A percentile compares a stretch with the other conserved stretches of the same genome.
Conservation (phyloP, 148 eudicot genomes). For the Persicaria tinctoria region DNA sequence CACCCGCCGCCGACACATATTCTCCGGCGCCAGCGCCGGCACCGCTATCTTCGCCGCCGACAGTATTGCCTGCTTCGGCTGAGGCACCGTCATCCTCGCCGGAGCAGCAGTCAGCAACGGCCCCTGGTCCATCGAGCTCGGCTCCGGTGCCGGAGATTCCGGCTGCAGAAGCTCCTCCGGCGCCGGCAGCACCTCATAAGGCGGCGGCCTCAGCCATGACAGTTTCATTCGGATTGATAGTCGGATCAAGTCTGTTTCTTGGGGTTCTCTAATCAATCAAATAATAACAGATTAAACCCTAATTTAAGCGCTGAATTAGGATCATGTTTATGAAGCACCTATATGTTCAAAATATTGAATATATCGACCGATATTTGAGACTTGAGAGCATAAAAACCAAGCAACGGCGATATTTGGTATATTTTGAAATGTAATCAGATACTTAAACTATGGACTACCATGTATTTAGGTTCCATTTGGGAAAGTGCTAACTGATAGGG, state of each 20-base stretch:
- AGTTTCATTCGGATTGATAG: neutral
- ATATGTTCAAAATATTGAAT: too few relatives aligned
- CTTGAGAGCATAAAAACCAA: too few relatives aligned
- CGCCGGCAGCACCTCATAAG: neutral
- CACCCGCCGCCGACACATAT: neutral
- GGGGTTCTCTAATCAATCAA: neutral
- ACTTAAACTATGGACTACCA: too few relatives aligned
- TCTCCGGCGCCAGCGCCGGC: neutral
- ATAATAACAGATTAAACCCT: neutral
- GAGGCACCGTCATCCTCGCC: neutral
- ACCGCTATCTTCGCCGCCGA: neutral
- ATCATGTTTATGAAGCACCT: neutral
- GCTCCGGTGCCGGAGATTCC: neutral
- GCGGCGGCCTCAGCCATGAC: constrained; percentile 1
- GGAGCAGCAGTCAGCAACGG: neutral
- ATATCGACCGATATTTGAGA: too few relatives aligned
- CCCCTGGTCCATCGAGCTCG: too few relatives aligned
- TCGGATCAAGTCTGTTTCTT: neutral
- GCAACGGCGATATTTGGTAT: too few relatives aligned
- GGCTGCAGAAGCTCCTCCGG: neutral
- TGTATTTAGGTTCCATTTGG: too few relatives aligned
- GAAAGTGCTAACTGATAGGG: too few relatives aligned
- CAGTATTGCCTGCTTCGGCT: neutral
- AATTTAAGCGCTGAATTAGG: neutral
- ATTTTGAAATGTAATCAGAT: too few relatives aligned